Percentiles rank a stretch among this genome's conserved stretches.
These are phyloP conservation scores for Plasmodium chabaudi DNA, from an alignment of 169 alveolate species.

Conservation along the genomic window DNA sequence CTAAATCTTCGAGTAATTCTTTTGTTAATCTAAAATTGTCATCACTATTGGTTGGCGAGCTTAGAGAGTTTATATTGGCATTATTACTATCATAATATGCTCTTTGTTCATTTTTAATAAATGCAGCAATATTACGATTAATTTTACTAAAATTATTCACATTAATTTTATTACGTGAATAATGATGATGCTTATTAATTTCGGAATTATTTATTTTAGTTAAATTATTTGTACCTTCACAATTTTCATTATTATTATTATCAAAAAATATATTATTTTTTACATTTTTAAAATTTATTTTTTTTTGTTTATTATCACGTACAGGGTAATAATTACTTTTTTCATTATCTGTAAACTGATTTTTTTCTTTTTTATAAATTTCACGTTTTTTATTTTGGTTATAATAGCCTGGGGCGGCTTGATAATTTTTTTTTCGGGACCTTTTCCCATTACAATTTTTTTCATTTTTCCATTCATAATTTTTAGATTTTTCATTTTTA, in stretches of 20 bases:
- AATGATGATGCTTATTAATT: not conserved
- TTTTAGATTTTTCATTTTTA: slow-evolving; percentile 19
- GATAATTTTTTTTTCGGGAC: slow-evolving; percentile 18
- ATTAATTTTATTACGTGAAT: not conserved
- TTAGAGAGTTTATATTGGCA: not conserved
- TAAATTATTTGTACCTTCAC: not conserved
- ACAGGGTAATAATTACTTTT: slow-evolving; percentile 15
- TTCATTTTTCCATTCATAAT: slow-evolving; percentile 37
- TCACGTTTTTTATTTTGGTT: slow-evolving; percentile 20
- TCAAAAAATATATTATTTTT: slow-evolving; percentile 22
- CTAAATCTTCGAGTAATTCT: slow-evolving; percentile 40
- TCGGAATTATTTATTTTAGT: not conserved
- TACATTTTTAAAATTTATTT: not conserved
- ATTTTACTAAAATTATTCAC: slow-evolving; percentile 3
- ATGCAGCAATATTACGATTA: not conserved
- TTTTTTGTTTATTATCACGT: slow-evolving; percentile 28
- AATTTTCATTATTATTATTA: not conserved
- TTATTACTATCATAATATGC: slow-evolving; percentile 13
- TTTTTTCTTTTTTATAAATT: slow-evolving; percentile 21
- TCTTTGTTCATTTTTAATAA: slow-evolving; percentile 8
- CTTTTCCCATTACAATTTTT: slow-evolving; percentile 7
- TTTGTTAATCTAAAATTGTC: slow-evolving; percentile 41
- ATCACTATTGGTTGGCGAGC: not conserved
- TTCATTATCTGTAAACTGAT: slow-evolving; percentile 8
- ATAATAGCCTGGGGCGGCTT: slow-evolving; percentile 6